Conservation (phyloP, 192 early-diverging fungal genomes). For the Dissophora ornata region DNA sequence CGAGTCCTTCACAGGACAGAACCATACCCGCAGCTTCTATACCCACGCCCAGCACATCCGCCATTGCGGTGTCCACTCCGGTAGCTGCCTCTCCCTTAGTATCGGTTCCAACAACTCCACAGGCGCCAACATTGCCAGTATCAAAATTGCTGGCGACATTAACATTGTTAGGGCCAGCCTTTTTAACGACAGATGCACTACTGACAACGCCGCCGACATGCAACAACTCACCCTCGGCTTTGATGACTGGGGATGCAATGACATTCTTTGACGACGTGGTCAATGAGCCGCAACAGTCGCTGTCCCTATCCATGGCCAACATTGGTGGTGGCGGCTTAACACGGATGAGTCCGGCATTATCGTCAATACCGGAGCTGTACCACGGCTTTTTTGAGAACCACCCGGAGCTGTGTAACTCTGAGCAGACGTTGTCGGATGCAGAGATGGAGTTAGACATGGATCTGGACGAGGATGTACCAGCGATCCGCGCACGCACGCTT, state of each 20-base stretch:
- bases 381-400: slow-evolving; percentile 30
- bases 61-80: too few species aligned
- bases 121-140: not conserved
- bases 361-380: too few species aligned
- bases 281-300: not conserved
- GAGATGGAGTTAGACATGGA: slow-evolving; percentile 32
- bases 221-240: slow-evolving; percentile 14
- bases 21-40: not conserved
- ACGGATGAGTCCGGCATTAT: too few species aligned
- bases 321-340: not conserved
- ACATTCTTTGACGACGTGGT: slow-evolving; percentile 40
- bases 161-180: too few species aligned
- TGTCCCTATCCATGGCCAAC: not conserved
- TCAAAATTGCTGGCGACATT: not conserved
- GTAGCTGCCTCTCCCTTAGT: too few species aligned
- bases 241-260: not conserved
- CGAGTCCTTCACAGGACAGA: too few species aligned
- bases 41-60: not conserved
- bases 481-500: slow-evolving; percentile 8
- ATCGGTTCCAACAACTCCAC: not conserved
- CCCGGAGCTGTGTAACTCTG: slow-evolving; percentile 21
- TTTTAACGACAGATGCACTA: slow-evolving; percentile 3
- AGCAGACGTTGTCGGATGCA: slow-evolving; percentile 15
- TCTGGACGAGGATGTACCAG: slow-evolving; percentile 9
- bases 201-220: slow-evolving; percentile 13